phyloP scores from a whole-genome alignment of 2,329 filamentous ascomycete genomes.

The Diaporthe sp. region DNA sequence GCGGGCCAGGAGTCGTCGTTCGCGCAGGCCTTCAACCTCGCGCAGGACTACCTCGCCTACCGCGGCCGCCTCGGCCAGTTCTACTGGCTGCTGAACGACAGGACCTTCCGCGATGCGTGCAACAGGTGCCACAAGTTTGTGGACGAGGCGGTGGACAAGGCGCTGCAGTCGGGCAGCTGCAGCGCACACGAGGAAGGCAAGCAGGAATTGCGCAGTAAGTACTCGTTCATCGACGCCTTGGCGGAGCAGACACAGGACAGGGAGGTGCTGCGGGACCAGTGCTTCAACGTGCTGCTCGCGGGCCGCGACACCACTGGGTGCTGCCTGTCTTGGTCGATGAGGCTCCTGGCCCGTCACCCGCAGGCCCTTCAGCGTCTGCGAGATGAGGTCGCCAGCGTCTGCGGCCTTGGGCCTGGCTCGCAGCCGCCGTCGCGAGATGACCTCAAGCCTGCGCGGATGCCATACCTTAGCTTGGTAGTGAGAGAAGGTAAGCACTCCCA shows the following conservation, averaged over 20 bases:
- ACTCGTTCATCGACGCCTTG: conserved; percentile 20
- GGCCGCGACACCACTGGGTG: conserved; percentile 41
- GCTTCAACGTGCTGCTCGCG: conserved; percentile 40
- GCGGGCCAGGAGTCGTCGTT: conserved; percentile 18
- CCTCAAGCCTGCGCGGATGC: conserved; percentile 34
- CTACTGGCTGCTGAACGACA: conserved; percentile 23
- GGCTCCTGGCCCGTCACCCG: conserved; percentile 40
- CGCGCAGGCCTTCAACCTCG: conserved; percentile 16
- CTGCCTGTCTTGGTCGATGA: conserved; percentile 40
- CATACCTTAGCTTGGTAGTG: conserved; percentile 38
- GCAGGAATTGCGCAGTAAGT: not conserved
- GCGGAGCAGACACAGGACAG: conserved; percentile 10
- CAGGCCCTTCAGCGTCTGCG: conserved; percentile 36
- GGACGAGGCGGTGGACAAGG: conserved; percentile 21
- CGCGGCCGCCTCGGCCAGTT: conserved; percentile 13
- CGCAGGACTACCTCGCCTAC: conserved; percentile 23
- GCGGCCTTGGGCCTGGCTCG: conserved; percentile 26
- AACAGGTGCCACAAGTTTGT: conserved; percentile 5
- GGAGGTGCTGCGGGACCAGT: conserved; percentile 38
- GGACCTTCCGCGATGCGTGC: conserved; percentile 17
- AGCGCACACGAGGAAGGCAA: not conserved
- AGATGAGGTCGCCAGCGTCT: conserved; percentile 36
- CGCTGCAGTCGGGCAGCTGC: not conserved
- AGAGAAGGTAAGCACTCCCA: conserved; percentile 27
- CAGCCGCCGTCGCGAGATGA: conserved; percentile 36